Base-by-base conservation (phyloP, 1,284 basidiomycete genomes). In the Exobasidium cylindrosporum region DNA sequence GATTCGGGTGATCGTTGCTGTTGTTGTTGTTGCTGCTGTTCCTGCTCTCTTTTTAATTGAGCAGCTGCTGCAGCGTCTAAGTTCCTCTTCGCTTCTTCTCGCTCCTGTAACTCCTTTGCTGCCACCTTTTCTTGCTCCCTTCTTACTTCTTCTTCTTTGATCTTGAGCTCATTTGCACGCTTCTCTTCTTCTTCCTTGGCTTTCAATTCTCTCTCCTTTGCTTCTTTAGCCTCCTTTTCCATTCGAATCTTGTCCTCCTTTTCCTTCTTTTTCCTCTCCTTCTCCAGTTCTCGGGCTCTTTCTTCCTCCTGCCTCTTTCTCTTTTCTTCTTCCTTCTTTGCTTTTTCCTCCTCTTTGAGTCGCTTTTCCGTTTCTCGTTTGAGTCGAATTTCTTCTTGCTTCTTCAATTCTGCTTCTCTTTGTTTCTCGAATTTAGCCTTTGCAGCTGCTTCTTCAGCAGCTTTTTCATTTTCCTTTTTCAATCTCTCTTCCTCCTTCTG, bases 401-500 rank as follows among this genome's bases (percentile, higher is more conserved):
- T 73, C 52, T 72, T 70, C 59, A 77, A 74, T 44, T 81, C 81
- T 32, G 75, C 80, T 52, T 81, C 79, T 65, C 77, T 87, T 72
- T 85, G 87, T 81, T 85, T 86, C 63, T 86, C 84, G 62, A 84
- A 83, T 73, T 87, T 86, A 58, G 86, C 86, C 67, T 88, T 87
- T 31, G 83, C 82, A 26, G 87, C 87, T 45, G 83, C 84, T 55
- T 77, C 76, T 35, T 65, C 76, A 46, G 71, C 72, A 43, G 68
- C 73, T 53, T 66, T 66, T 64, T 75, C 77, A 87, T 46, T 86
- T 86, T 74, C 92, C 89, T 79, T 92, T 89, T 23, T 88, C 89
- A 46, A 89, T 88, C 79, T 88, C 86, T 68, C 77, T 57, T 92
- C 91, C 73, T 97, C 95, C 78, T 94, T 95, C 58, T 89, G 90